Evolutionary conservation across 2,329 filamentous ascomycete species (phyloP).

Genomic region (Pyrenochaeta sp.): DNA sequence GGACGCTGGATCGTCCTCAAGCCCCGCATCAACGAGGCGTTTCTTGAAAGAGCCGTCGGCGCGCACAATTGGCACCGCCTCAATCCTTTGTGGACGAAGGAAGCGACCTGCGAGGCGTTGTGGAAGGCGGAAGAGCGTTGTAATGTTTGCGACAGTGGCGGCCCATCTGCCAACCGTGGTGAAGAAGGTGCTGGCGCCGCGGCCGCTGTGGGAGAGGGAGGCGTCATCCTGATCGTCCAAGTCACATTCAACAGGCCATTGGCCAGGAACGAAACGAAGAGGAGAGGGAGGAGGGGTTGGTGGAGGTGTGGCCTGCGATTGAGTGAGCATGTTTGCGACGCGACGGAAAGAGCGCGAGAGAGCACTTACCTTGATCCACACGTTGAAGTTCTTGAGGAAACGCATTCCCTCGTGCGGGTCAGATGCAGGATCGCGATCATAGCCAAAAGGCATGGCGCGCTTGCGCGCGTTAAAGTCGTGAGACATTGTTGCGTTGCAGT

Average conservation of each 20-base stretch:
- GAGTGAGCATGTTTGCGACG: no score
- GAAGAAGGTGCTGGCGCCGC: conserved; percentile 13
- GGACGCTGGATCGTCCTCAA: conserved; percentile 17
- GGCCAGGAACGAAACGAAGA: conserved; percentile 16
- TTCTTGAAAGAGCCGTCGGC: conserved; percentile 37
- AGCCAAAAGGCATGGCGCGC: no score
- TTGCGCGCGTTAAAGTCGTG: conserved; percentile 29
- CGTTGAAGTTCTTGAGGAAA: no score
- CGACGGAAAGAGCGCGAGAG: no score
- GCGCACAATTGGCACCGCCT: conserved; percentile 25
- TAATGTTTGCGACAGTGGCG: conserved; percentile 13
- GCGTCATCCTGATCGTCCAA: conserved; percentile 2
- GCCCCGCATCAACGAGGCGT: conserved; percentile 36
- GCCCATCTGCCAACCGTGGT: conserved; percentile 23
- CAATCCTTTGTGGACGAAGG: conserved; percentile 24
- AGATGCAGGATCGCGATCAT: no score
- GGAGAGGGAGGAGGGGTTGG: conserved; percentile 8
- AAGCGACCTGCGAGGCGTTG: conserved; percentile 16
- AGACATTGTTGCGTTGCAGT: conserved; percentile 20
- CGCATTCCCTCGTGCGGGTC: no score
- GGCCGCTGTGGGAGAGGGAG: conserved; percentile 2
- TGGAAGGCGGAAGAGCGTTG: conserved; percentile 19
- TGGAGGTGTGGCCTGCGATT: no score
- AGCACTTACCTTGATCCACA: no score
- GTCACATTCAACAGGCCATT: conserved; percentile 18